Conservation (phyloP, 106 monocot genomes). For the Apostasia ramifera region DNA sequence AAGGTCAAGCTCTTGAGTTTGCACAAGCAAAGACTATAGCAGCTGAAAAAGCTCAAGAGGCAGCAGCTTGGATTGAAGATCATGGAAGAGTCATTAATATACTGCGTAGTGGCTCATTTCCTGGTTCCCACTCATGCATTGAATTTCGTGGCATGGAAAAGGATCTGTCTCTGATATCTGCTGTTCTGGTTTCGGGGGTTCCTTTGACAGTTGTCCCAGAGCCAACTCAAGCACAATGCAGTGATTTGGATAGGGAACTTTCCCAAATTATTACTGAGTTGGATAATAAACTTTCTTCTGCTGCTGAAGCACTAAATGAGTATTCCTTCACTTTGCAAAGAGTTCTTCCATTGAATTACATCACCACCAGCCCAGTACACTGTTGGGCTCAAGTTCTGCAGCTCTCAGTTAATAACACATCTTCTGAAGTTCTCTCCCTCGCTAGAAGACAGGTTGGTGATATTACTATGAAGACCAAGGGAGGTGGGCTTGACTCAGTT, state of each 20-base stretch:
- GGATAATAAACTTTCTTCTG: conserved; percentile 54
- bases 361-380: conserved; percentile 68
- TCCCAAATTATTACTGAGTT: conserved; percentile 57
- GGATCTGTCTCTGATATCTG: conserved; percentile 65
- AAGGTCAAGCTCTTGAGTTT: conserved; percentile 74
- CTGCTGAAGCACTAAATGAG: conserved; percentile 58
- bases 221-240: conserved; percentile 76
- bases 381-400: conserved; percentile 86
- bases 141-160: conserved; percentile 46
- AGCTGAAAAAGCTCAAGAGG: conserved; percentile 67
- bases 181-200: conserved; percentile 71
- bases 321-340: conserved; percentile 71
- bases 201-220: conserved; percentile 97
- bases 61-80: conserved; percentile 71
- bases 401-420: conserved; percentile 56
- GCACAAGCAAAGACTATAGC: conserved; percentile 65
- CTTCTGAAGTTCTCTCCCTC: conserved; percentile 67
- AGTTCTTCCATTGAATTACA: conserved; percentile 77
- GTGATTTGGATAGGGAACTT: conserved; percentile 86
- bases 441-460: conserved; percentile 63
- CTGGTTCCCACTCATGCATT: conserved; percentile 33
- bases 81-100: conserved; percentile 78
- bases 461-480: conserved; percentile 58
- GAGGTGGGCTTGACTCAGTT: conserved; percentile 44
- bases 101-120: conserved; percentile 51